These are phyloP conservation scores for Lomentospora prolificans DNA, from an alignment of 2,329 filamentous ascomycete genomes.

Conservation along the genomic window DNA sequence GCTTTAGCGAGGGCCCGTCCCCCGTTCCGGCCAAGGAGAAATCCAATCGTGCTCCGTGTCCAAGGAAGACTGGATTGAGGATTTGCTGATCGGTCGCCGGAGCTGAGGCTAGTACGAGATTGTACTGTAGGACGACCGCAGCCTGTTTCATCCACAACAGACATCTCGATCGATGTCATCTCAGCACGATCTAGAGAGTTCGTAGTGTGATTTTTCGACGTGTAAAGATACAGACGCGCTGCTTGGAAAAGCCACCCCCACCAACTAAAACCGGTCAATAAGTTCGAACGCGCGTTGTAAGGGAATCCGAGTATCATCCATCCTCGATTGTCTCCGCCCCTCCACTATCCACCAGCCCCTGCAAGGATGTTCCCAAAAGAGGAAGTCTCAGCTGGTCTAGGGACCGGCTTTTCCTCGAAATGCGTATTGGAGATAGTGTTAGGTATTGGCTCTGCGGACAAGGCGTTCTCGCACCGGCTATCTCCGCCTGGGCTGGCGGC, in stretches of 20 bases:
- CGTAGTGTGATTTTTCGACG: not conserved
- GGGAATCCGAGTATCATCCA: not conserved
- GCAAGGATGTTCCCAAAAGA: not conserved
- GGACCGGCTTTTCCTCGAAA: no score
- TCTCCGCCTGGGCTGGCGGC: not conserved
- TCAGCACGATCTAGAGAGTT: no score
- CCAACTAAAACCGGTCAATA: not conserved
- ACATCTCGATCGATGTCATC: not conserved
- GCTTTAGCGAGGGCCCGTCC: not conserved
- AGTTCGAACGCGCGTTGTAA: not conserved
- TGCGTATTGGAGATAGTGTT: not conserved
- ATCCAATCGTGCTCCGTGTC: not conserved
- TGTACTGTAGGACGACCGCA: not conserved
- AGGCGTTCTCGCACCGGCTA: not conserved
- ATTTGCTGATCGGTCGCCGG: not conserved
- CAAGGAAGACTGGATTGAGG: not conserved
- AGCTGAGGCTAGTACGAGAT: not conserved
- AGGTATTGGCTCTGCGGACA: not conserved
- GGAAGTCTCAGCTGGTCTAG: slow-evolving; percentile 1
- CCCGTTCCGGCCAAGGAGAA: not conserved
- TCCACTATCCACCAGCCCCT: not conserved
- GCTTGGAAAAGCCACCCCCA: not conserved
- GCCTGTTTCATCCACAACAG: not conserved
- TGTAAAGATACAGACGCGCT: not conserved
- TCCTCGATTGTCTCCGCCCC: not conserved